A percentile compares a stretch with the other conserved stretches of the same genome.
phyloP scores from a whole-genome alignment of 2,329 filamentous ascomycete genomes.

The Pseudopyrenochaeta lycopersici region DNA sequence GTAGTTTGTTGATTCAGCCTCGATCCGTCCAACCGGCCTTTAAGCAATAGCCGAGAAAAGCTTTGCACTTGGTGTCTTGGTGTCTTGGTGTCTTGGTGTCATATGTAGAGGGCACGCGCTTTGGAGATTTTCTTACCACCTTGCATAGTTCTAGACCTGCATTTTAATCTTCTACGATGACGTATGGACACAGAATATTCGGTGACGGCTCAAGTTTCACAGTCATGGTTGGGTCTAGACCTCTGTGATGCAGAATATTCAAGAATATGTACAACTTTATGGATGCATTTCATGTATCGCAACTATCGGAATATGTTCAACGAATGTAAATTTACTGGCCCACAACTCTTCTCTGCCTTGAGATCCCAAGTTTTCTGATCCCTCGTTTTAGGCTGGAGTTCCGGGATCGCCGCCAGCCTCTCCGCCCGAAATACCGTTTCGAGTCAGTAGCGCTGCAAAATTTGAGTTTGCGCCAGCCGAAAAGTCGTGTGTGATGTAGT shows the following conservation, averaged over 20 bases:
- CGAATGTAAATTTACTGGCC: conserved; percentile 3
- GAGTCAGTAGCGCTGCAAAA: conserved; percentile 30
- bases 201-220: no score
- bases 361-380: background rate
- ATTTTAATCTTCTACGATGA: no score
- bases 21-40: background rate
- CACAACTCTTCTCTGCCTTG: background rate
- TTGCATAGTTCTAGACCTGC: no score
- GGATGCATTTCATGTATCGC: background rate
- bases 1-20: no score
- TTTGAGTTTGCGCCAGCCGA: conserved; percentile 31
- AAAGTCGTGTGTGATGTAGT: conserved; percentile 43
- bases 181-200: no score
- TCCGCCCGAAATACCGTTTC: conserved; percentile 28
- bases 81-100: background rate
- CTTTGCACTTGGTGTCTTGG: background rate
- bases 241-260: background rate
- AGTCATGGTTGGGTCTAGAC: no score
- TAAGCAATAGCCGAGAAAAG: background rate
- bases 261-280: background rate
- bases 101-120: no score
- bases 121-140: no score
- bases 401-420: conserved; percentile 3
- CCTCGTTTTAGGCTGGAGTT: background rate
- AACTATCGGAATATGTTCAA: background rate